Evolutionary conservation across 768 basidiomycete species (phyloP).

Genomic region (Kwoniella bestiolae): DNA sequence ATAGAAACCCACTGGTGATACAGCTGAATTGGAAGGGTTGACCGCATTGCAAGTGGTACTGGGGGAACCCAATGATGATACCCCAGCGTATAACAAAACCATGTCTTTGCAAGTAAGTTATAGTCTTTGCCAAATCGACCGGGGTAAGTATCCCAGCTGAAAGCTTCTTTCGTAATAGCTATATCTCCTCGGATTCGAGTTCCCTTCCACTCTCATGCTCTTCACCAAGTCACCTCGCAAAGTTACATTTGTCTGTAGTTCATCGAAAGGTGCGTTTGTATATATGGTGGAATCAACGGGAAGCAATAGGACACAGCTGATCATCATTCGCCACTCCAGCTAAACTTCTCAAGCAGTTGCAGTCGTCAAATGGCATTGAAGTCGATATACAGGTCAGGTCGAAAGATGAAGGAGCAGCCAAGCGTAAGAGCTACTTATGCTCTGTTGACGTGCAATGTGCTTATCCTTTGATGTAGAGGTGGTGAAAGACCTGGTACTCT

Average conservation of each 20-base stretch:
- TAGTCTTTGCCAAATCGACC: too few species aligned
- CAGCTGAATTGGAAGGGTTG: conserved; percentile 43
- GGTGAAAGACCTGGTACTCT: conserved; percentile 69
- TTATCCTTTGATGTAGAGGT: conserved; percentile 65
- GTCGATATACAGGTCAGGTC: conserved; percentile 69
- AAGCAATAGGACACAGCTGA: background rate
- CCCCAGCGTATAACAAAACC: conserved; percentile 79
- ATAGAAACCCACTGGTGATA: conserved; percentile 39
- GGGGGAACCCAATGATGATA: conserved; percentile 69
- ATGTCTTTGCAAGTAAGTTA: conserved; percentile 82
- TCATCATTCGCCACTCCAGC: conserved; percentile 61
- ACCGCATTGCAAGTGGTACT: conserved; percentile 57
- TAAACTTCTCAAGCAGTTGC: conserved; percentile 80
- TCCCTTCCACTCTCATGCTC: conserved; percentile 87
- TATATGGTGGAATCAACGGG: too few species aligned
- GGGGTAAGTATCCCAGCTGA: too few species aligned
- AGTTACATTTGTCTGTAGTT: conserved; percentile 79
- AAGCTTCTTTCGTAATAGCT: conserved; percentile 64
- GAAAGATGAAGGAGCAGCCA: conserved; percentile 54
- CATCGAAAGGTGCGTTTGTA: conserved; percentile 74
- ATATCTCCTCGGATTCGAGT: conserved; percentile 96
- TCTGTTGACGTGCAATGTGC: conserved; percentile 51
- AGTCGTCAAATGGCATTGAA: conserved; percentile 63
- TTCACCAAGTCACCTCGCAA: conserved; percentile 66
- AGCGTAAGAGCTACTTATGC: background rate